Percentiles rank a stretch among this genome's conserved stretches.
These are phyloP conservation scores for Cylindricascospora bacillispora DNA, from an alignment of 1,139 yeast species.

Conservation along the genomic window DNA sequence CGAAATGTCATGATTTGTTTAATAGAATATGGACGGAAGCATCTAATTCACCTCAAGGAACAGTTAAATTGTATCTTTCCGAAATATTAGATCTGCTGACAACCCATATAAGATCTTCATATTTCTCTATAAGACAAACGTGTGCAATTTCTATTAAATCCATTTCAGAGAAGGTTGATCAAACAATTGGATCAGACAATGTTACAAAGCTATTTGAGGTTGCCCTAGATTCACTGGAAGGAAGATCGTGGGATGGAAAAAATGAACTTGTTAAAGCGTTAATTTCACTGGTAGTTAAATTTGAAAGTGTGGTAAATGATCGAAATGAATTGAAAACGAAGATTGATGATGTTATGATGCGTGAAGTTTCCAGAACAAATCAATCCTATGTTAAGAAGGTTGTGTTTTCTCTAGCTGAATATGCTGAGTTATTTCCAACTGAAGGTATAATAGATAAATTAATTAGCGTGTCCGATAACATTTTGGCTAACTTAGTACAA, in stretches of 20 bases:
- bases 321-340: conserved; percentile 25
- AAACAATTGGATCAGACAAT: conserved; percentile 25
- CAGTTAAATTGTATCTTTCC: conserved; percentile 55
- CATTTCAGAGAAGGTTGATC: conserved; percentile 36
- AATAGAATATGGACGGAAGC: conserved; percentile 70
- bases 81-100: conserved; percentile 52
- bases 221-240: conserved; percentile 52
- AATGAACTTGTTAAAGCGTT: conserved; percentile 63
- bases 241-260: conserved; percentile 85
- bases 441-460: conserved; percentile 26
- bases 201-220: conserved; percentile 35
- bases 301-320: conserved; percentile 25
- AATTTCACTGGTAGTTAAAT: conserved; percentile 42
- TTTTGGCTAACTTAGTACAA: conserved; percentile 17
- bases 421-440: conserved; percentile 33
- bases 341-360: conserved; percentile 35
- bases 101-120: conserved; percentile 40
- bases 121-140: conserved; percentile 55
- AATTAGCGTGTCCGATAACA: conserved; percentile 13
- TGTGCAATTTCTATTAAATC: conserved; percentile 61
- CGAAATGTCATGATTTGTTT: conserved; percentile 37
- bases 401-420: conserved; percentile 17
- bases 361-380: conserved; percentile 60
- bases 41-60: conserved; percentile 52
- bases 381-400: conserved; percentile 41